A percentile compares a stretch with the other conserved stretches of the same genome.
Conservation (phyloP, 1,284 basidiomycete genomes). For the Retiboletus flavoniger region DNA sequence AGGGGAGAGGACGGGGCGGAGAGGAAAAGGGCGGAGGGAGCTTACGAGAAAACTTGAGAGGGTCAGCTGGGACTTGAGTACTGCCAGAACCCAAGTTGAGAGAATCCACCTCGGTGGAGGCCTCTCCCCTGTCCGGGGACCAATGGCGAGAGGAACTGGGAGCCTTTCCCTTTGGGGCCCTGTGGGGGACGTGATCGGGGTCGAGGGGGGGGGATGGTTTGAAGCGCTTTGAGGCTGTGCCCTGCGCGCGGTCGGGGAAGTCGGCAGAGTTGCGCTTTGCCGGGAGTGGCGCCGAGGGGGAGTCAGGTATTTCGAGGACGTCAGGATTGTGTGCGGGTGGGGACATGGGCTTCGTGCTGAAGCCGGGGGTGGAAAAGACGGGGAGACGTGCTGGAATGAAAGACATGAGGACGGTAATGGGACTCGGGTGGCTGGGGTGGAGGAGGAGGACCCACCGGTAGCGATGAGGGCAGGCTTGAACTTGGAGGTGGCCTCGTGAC, state of each 20-base stretch:
- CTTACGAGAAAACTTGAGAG: slow-evolving; percentile 20
- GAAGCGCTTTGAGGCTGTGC: slow-evolving; percentile 41
- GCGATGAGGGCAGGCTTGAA: slow-evolving; percentile 38
- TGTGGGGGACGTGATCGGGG: slow-evolving; percentile 40
- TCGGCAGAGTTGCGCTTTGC: slow-evolving; percentile 48
- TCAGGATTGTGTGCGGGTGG: slow-evolving; percentile 20
- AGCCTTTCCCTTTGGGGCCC: slow-evolving; percentile 8
- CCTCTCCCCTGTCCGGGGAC: slow-evolving; percentile 19
- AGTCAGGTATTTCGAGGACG: slow-evolving; percentile 40
- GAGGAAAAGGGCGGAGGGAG: not conserved
- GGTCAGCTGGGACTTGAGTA: slow-evolving; percentile 6
- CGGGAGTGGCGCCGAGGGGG: slow-evolving; percentile 31
- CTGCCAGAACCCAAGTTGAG: slow-evolving; percentile 17
- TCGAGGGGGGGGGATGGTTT: slow-evolving; percentile 34
- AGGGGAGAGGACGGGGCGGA: slow-evolving; percentile 1
- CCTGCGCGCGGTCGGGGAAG: slow-evolving; percentile 33
- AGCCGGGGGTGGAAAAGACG: slow-evolving; percentile 45
- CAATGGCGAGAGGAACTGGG: slow-evolving; percentile 4
- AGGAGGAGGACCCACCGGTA: not conserved
- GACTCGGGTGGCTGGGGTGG: not conserved
- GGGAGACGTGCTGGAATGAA: slow-evolving; percentile 27
- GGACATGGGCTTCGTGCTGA: slow-evolving; percentile 28
- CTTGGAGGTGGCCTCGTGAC: slow-evolving; percentile 29
- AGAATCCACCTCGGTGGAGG: slow-evolving; percentile 29
- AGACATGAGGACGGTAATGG: slow-evolving; percentile 1